Conservation (phyloP, 345 rosid genomes). For the Heritiera fomes region DNA sequence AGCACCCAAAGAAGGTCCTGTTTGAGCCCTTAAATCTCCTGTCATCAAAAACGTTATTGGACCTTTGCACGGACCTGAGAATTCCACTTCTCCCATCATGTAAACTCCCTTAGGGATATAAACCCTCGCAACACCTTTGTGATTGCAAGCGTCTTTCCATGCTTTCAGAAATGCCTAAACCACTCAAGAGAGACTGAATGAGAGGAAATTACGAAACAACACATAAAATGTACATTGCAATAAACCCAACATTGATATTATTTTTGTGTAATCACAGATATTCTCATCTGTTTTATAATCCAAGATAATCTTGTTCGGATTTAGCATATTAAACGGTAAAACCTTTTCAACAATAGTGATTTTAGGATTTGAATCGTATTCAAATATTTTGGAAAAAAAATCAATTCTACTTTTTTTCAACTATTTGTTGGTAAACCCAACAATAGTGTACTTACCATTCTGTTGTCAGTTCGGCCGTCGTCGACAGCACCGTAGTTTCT, state of each 20-base stretch:
- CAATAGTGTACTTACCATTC: not conserved
- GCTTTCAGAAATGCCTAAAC: slow-evolving; percentile 11
- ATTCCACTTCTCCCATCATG: not conserved
- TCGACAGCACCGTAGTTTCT: not conserved
- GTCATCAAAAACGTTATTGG: slow-evolving; percentile 30
- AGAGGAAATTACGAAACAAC: not conserved
- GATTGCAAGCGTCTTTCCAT: slow-evolving; percentile 14
- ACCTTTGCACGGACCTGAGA: slow-evolving; percentile 53
- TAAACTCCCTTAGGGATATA: slow-evolving; percentile 11
- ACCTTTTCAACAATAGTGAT: too few species aligned
- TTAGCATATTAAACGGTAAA: too few species aligned
- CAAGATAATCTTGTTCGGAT: too few species aligned
- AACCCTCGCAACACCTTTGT: not conserved
- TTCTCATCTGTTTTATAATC: too few species aligned
- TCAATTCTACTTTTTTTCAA: too few species aligned
- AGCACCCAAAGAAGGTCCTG: slow-evolving; percentile 28
- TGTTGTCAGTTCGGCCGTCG: not conserved
- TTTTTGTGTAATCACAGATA: too few species aligned
- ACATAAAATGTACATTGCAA: not conserved
- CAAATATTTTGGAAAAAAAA: too few species aligned
- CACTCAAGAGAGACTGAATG: too few species aligned
- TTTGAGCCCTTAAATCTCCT: slow-evolving; percentile 49
- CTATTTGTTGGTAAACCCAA: too few species aligned
- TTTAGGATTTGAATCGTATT: too few species aligned
- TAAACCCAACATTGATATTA: not conserved